A percentile compares a stretch with the other conserved stretches of the same genome.
These are phyloP conservation scores for Garcia nutans DNA, from an alignment of 345 rosid species.

Conservation along the genomic window DNA sequence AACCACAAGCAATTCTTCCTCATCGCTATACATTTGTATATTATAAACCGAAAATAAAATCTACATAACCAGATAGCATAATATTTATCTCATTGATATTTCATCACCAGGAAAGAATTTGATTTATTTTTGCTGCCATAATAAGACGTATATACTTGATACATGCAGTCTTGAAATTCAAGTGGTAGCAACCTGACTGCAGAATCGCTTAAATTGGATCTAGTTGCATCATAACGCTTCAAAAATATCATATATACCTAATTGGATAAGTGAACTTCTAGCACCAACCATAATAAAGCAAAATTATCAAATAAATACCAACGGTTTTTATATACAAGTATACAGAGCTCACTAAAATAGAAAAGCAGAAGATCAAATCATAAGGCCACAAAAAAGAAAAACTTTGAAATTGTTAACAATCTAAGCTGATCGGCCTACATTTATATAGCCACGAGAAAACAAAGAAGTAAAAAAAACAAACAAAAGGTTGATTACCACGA, in stretches of 20 bases:
- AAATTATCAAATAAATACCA: not conserved
- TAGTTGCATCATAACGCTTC: not conserved
- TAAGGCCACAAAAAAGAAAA: not conserved
- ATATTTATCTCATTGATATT: not conserved
- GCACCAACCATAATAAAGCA: not conserved
- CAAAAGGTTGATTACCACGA: not conserved
- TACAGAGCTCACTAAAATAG: not conserved
- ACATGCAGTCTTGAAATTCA: not conserved
- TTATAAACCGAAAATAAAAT: not conserved
- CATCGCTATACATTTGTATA: no score
- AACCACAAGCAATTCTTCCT: not conserved
- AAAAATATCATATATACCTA: not conserved
- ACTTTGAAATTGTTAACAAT: not conserved
- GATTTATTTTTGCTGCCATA: constrained; percentile 3
- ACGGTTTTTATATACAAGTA: not conserved
- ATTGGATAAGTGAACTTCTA: not conserved
- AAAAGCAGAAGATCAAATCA: not conserved
- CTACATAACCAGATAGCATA: not conserved
- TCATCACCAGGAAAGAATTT: not conserved
- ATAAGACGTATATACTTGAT: not conserved
- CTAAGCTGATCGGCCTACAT: not conserved
- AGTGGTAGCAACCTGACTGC: not conserved
- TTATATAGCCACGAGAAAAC: not conserved
- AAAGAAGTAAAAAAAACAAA: not conserved
- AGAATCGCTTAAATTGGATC: not conserved